Evolutionary conservation across 257 asterid genomes (phyloP).

Genomic region (Echium plantagineum): DNA sequence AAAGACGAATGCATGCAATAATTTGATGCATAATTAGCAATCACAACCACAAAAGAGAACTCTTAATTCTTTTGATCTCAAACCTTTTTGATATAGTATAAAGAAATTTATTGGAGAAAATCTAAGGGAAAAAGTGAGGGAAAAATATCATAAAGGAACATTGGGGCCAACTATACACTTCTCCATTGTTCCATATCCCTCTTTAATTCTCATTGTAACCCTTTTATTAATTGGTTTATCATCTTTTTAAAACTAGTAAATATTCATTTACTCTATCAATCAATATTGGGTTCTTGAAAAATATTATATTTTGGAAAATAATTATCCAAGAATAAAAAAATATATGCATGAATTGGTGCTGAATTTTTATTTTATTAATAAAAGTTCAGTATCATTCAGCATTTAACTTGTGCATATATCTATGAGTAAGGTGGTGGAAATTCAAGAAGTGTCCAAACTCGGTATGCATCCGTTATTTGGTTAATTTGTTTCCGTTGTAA

Average conservation of each 20-base stretch:
- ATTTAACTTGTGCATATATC: conserved; percentile 13
- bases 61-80: neutral
- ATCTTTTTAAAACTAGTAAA: no score
- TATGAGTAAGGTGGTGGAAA: neutral
- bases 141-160: neutral
- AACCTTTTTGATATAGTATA: neutral
- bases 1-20: no score
- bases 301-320: no score
- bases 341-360: conserved; percentile 19
- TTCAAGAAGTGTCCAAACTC: conserved; percentile 7
- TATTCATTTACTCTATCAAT: no score
- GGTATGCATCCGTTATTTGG: conserved; percentile 9
- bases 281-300: neutral
- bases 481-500: no score
- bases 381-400: conserved; percentile 32
- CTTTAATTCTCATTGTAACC: neutral
- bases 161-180: no score
- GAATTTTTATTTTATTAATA: conserved; percentile 24
- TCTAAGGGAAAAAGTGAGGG: neutral
- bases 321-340: neutral
- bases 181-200: neutral
- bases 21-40: no score
- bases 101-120: no score
- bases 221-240: no score
- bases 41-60: no score